phyloP scores from a whole-genome alignment of 2,329 filamentous ascomycete species.

The Colletotrichum lentis region DNA sequence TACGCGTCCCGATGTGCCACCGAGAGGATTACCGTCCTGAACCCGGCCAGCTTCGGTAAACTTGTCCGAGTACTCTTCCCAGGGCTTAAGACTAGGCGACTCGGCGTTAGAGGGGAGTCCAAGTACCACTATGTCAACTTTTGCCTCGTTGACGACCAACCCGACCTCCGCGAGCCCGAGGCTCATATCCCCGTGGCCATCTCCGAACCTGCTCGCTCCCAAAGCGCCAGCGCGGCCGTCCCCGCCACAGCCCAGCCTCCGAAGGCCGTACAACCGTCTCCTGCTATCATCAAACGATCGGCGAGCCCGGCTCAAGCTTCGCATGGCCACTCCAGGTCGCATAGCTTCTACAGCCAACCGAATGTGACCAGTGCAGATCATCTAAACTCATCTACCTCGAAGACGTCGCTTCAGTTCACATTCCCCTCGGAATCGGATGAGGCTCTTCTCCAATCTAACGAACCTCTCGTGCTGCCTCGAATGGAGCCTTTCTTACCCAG shows the following conservation, averaged over 20 bases:
- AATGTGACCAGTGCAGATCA: constrained; percentile 65
- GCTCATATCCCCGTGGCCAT: constrained; percentile 59
- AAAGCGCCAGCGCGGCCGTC: constrained; percentile 59
- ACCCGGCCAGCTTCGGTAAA: constrained; percentile 97
- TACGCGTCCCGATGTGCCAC: constrained; percentile 93
- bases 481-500: constrained; percentile 82
- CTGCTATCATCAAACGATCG: constrained; percentile 41
- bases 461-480: constrained; percentile 80
- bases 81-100: constrained; percentile 87
- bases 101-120: constrained; percentile 94
- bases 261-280: constrained; percentile 43
- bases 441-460: constrained; percentile 65
- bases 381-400: constrained; percentile 64
- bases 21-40: constrained; percentile 92
- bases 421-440: constrained; percentile 68
- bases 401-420: constrained; percentile 66
- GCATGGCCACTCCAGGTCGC: constrained; percentile 47
- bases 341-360: constrained; percentile 68
- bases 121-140: constrained; percentile 95
- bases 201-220: constrained; percentile 58
- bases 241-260: constrained; percentile 40
- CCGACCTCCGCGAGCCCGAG: constrained; percentile 56
- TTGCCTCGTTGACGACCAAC: constrained; percentile 64
- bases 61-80: constrained; percentile 96
- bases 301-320: constrained; percentile 29